Evolutionary conservation across 495 filamentous ascomycete genomes (phyloP), one percentile per base, ranked within the genome.

Genomic region (Ramalina peruviana): DNA sequence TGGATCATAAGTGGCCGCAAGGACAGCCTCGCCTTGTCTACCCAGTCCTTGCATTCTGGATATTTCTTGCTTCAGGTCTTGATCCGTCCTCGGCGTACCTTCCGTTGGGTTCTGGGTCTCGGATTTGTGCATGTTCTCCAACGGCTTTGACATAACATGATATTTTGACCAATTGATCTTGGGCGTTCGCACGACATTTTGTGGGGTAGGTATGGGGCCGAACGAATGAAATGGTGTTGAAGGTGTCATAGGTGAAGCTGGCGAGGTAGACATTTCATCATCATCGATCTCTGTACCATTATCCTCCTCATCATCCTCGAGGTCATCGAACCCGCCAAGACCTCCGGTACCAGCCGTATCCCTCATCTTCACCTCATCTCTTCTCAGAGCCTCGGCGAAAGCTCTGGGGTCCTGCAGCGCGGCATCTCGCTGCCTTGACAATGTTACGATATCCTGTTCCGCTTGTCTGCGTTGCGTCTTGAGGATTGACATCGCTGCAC

Each of bases 101-200:
- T 73, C 55, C 21, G 64, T 67, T 0, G 88, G 88, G 37, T 83
- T 71, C 44, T 65, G 64, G 26, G 76, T 56, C 64, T 93, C 86
- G 64, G 92, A 83, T 49, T 77, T 73, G 66, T 95, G 88, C 55
- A 94, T 70, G 63, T 81, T 82, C 61, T 94, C 86, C 40, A 95
- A 66, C 11, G 82, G 72, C 49, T 84, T 81, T 23, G 87, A 88
- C 1, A 88, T 79, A 16, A 94, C 71, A 51, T 82, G 82, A 61
- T 95, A 95, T 60, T 93, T 86, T 6, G 78, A 76, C 88, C 88
- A 95, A 67, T 93, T 93, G 51, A 95, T 76, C 2, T 85, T 81
- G 21, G 88, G 88, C 68, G 79, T 83, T 33, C 88, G 81, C 9
- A 92, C 78, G 3, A 95, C 68, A 55, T 80, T 87, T 66, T 95